Evolutionary conservation across 148 eudicot species (phyloP).

Genomic region (Suaeda aralocaspica): DNA sequence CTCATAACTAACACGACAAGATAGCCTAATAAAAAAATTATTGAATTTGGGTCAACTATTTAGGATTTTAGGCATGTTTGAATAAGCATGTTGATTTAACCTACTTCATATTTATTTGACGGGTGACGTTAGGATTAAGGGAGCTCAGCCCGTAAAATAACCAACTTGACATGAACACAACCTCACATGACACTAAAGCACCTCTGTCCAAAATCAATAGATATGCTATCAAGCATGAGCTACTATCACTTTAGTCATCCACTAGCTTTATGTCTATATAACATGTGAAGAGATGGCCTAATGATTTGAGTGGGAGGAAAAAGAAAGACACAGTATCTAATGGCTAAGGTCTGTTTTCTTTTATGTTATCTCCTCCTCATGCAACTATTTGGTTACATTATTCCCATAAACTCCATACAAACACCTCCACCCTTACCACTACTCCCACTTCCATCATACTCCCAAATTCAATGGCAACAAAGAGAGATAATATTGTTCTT

Average conservation of each 20-base stretch:
- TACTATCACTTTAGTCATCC: background rate
- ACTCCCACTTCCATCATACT: slow-evolving; percentile 64
- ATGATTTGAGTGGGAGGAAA: background rate
- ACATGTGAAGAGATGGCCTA: background rate
- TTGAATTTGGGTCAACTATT: too few species aligned
- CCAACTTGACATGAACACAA: too few species aligned
- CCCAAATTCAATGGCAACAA: slow-evolving; percentile 15
- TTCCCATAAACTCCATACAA: slow-evolving; percentile 4
- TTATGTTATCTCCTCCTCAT: slow-evolving; percentile 9
- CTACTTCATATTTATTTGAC: too few species aligned
- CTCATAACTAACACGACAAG: too few species aligned
- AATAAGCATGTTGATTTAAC: too few species aligned
- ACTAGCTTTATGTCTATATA: slow-evolving; percentile 3
- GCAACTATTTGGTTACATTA: slow-evolving; percentile 11
- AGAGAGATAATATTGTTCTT: slow-evolving; percentile 54
- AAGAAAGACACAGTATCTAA: slow-evolving; percentile 5
- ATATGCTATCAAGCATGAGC: too few species aligned
- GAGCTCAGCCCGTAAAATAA: too few species aligned
- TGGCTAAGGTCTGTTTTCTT: slow-evolving; percentile 23
- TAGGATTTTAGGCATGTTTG: too few species aligned
- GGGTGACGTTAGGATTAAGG: too few species aligned
- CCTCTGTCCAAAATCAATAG: too few species aligned
- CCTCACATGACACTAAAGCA: too few species aligned
- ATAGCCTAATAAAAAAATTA: too few species aligned
- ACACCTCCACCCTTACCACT: slow-evolving; percentile 78